Conservation (phyloP, 768 basidiomycete genomes). For the Fomitopsis pulvina region DNA sequence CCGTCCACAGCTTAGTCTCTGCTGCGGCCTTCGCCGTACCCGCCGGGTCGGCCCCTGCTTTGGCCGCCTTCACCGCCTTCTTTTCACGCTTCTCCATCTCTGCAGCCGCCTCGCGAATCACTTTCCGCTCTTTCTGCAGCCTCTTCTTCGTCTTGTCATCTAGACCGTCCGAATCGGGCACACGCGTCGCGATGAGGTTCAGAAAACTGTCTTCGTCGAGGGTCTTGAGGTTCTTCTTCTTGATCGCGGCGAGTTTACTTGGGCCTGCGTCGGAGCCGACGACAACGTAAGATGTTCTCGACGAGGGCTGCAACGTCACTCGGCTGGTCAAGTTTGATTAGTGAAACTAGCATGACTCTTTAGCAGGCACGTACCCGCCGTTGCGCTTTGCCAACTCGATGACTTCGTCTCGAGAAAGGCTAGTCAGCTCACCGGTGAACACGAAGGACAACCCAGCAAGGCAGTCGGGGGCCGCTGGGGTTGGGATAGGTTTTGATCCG, state of each 20-base stretch:
- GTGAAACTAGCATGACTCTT: not conserved
- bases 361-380: constrained; percentile 61
- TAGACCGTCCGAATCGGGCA: constrained; percentile 22
- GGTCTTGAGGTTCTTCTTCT: constrained; percentile 70
- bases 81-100: constrained; percentile 76
- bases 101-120: constrained; percentile 64
- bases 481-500: constrained; percentile 56
- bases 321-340: constrained; percentile 43
- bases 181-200: constrained; percentile 68
- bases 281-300: constrained; percentile 85
- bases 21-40: not conserved
- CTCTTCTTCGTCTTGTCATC: constrained; percentile 83
- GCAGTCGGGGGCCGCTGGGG: constrained; percentile 72
- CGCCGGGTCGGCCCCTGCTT: constrained; percentile 3
- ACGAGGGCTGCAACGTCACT: constrained; percentile 82
- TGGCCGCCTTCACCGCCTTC: constrained; percentile 34
- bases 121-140: constrained; percentile 71
- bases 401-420: constrained; percentile 84
- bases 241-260: constrained; percentile 79
- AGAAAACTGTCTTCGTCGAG: constrained; percentile 87
- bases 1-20: constrained; percentile 83
- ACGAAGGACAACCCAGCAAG: constrained; percentile 86
- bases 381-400: constrained; percentile 86
- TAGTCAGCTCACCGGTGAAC: constrained; percentile 89
- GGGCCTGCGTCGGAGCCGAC: constrained; percentile 86